Evolutionary conservation across 495 filamentous ascomycete genomes (phyloP).

Genomic region (Friedmanniomyces endolithicus): DNA sequence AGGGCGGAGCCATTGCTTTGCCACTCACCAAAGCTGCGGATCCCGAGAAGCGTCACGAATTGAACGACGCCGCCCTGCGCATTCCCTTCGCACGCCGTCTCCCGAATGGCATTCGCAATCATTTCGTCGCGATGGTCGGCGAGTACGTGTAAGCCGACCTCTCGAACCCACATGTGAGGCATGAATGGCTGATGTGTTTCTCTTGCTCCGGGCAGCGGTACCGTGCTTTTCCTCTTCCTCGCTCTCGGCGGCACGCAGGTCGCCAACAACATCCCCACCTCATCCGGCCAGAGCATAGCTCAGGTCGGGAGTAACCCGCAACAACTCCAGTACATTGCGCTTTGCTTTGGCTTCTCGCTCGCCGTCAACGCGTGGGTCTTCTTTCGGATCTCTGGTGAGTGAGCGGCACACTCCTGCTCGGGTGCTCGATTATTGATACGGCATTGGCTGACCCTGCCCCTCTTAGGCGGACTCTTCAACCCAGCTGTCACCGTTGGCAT

Average conservation of each 20-base stretch:
- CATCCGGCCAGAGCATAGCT: not conserved
- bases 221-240: constrained; percentile 73
- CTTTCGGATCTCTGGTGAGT: constrained; percentile 56
- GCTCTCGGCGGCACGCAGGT: constrained; percentile 69
- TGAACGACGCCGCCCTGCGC: not conserved
- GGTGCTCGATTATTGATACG: no score
- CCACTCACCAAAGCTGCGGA: constrained; percentile 12
- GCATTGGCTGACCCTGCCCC: no score
- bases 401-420: no score
- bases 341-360: constrained; percentile 63
- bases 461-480: constrained; percentile 54
- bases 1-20: constrained; percentile 3
- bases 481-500: constrained; percentile 43
- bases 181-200: no score
- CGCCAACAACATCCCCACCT: constrained; percentile 37
- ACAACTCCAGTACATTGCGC: constrained; percentile 53
- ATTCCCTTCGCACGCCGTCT: constrained; percentile 2
- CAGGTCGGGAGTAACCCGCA: constrained; percentile 23
- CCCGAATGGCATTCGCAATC: constrained; percentile 2
- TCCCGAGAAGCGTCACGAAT: not conserved
- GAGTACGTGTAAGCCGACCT: constrained; percentile 42
- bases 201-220: constrained; percentile 39
- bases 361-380: constrained; percentile 71
- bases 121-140: constrained; percentile 50
- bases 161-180: no score